Conservation (phyloP, 805 yeast species). For the Metschnikowia matae region DNA sequence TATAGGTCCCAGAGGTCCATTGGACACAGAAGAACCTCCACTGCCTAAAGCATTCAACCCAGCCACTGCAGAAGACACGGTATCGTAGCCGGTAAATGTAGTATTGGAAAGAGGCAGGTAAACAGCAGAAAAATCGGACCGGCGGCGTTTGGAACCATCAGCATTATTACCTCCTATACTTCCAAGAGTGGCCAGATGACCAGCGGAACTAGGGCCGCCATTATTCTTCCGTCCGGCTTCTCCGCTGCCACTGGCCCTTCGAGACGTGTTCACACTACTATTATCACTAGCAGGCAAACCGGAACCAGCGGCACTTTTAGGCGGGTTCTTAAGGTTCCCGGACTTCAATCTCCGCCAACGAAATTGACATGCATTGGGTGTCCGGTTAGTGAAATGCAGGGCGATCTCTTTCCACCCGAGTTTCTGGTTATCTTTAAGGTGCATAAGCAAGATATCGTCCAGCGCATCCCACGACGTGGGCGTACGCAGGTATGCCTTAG, state of each 20-base stretch:
- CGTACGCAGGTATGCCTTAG: slow-evolving; percentile 27
- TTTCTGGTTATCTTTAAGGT: slow-evolving; percentile 73
- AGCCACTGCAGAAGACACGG: slow-evolving; percentile 40
- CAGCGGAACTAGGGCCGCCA: slow-evolving; percentile 1
- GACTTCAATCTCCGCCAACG: slow-evolving; percentile 72
- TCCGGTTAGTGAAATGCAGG: slow-evolving; percentile 69
- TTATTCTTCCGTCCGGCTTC: slow-evolving; percentile 4
- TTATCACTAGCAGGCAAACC: slow-evolving; percentile 6
- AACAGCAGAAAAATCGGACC: slow-evolving; percentile 18
- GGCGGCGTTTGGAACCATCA: slow-evolving; percentile 7
- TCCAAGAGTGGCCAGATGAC: not conserved
- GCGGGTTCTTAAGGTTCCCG: slow-evolving; percentile 36
- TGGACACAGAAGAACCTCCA: not conserved
- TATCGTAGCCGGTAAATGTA: slow-evolving; percentile 40
- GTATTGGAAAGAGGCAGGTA: slow-evolving; percentile 34
- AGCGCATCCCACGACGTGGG: slow-evolving; percentile 49
- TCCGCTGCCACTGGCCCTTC: slow-evolving; percentile 5
- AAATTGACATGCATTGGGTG: slow-evolving; percentile 87
- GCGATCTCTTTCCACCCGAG: slow-evolving; percentile 90
- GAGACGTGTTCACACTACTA: slow-evolving; percentile 1
- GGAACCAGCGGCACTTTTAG: slow-evolving; percentile 28
- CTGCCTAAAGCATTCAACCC: slow-evolving; percentile 41
- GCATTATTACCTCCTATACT: not conserved
- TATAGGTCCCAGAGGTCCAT: slow-evolving; percentile 10
- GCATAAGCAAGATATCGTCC: slow-evolving; percentile 44